Percentiles rank a stretch among this genome's conserved stretches.
Conservation (phyloP, 148 eudicot species). For the Vaccinium myrtillus region DNA sequence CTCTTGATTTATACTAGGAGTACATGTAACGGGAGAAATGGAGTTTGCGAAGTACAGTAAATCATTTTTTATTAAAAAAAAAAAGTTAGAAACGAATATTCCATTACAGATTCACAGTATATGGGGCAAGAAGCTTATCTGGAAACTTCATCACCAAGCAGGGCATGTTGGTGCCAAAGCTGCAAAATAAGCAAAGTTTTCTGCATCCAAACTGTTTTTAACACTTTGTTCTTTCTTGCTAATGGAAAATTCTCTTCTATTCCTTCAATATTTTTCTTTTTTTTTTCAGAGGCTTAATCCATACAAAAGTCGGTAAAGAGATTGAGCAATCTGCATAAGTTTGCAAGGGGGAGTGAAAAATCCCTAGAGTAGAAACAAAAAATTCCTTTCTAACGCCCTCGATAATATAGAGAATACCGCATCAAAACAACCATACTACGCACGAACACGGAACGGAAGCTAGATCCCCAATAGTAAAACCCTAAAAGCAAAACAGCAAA, state of each 20-base stretch:
- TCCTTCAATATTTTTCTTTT: background rate
- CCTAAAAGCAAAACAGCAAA: background rate
- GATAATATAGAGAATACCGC: background rate
- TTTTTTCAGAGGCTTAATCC: background rate
- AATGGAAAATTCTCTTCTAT: conserved; percentile 9
- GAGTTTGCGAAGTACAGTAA: too few species aligned
- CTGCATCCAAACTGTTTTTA: background rate
- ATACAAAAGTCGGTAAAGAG: conserved; percentile 11
- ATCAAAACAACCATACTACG: background rate
- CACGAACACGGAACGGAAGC: background rate
- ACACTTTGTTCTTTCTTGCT: conserved; percentile 28
- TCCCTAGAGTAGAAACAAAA: background rate
- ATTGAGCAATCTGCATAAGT: background rate
- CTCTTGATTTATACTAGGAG: too few species aligned
- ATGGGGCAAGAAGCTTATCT: background rate
- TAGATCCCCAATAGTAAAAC: background rate
- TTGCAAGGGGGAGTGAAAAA: background rate
- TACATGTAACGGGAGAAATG: too few species aligned
- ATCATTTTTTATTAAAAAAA: too few species aligned
- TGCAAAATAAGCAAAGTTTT: background rate
- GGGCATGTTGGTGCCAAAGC: background rate
- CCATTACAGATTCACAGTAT: background rate
- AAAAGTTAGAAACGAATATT: background rate
- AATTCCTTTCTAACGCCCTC: too few species aligned
- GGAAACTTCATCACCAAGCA: background rate